phyloP scores from a whole-genome alignment of 352 stramenopile species.

The Globisporangium iwayamae region DNA sequence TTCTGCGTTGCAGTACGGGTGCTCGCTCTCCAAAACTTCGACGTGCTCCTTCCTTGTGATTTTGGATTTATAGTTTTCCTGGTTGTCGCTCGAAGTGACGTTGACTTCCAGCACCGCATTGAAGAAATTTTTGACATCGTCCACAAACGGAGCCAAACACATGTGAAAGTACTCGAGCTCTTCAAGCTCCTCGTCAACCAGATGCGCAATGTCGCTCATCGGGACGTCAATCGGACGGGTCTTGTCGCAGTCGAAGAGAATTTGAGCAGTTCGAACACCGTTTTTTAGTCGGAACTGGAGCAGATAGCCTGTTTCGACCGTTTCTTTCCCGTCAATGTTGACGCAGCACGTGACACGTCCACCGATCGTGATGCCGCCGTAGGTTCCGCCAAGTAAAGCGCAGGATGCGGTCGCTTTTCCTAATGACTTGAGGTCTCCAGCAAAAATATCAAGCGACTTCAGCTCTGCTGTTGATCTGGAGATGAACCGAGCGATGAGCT shows the following conservation, averaged over 20 bases:
- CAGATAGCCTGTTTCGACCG: slow-evolving; percentile 66
- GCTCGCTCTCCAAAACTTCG: slow-evolving; percentile 74
- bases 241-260: slow-evolving; percentile 70
- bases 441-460: background rate
- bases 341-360: slow-evolving; percentile 67
- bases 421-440: slow-evolving; percentile 8
- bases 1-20: slow-evolving; percentile 64
- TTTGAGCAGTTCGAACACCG: slow-evolving; percentile 34
- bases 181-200: slow-evolving; percentile 39
- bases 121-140: slow-evolving; percentile 27
- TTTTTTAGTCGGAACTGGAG: slow-evolving; percentile 46
- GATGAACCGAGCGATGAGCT: slow-evolving; percentile 28
- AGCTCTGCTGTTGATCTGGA: slow-evolving; percentile 14
- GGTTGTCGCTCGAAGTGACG: background rate
- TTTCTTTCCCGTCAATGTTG: slow-evolving; percentile 71
- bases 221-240: slow-evolving; percentile 51
- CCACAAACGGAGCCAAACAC: slow-evolving; percentile 26
- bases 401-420: slow-evolving; percentile 36
- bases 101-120: slow-evolving; percentile 25
- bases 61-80: slow-evolving; percentile 37
- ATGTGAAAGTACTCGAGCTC: slow-evolving; percentile 36
- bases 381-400: slow-evolving; percentile 52
- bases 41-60: slow-evolving; percentile 61
- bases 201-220: slow-evolving; percentile 39
- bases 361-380: slow-evolving; percentile 43